Base-by-base conservation (phyloP, 2,329 filamentous ascomycete genomes). In the Fusarium mexicanum region DNA sequence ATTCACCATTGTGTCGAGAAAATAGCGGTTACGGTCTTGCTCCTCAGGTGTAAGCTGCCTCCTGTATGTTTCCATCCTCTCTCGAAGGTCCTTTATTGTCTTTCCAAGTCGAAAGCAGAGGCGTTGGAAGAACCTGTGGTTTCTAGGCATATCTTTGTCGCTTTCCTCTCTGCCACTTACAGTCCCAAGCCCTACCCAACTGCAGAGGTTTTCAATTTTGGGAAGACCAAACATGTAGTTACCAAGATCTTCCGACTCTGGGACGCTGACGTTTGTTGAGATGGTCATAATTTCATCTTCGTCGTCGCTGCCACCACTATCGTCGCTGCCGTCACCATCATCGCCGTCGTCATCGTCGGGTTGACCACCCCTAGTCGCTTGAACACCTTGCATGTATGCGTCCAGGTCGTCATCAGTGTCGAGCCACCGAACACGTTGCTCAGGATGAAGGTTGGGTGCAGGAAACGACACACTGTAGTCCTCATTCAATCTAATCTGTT, bases 91-190 rank as follows among this genome's bases (percentile, higher is more conserved):
- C 9, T 48, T 61, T 29, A 81, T 70, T 9, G 83, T 84, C 50
- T 75, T 72, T 33, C 85, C 85, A 65, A 86, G 79, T 44, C 85
- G 83, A 68, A 80, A 85, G 29, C 80, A 83, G 26, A 85, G 74
- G 31, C 81, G 71, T 22, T 55, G 46, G 33, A 76, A 79, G 24
- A 80, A 75, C 40, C 67, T 61, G 8, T 59, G 37, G 4, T 69
- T 76, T 47, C 58, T 73, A 18, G 40, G 33, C 54, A 33, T 37
- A 24, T 73, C 61, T 46, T 35, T 31, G 14, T 46, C 17, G n/a
- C 70, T 38, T 11, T 26, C 31, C 24, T 40, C 38, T 7, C 35
- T 35, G 40, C 38, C 44, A 18, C 44, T 38, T 33, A 10, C 4
- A 55, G 51, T 43, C 12, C 37, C 51, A 14, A 51, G 29, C 22